Evolutionary conservation across 106 monocot species (phyloP).

Genomic region (Triglochin maritima): DNA sequence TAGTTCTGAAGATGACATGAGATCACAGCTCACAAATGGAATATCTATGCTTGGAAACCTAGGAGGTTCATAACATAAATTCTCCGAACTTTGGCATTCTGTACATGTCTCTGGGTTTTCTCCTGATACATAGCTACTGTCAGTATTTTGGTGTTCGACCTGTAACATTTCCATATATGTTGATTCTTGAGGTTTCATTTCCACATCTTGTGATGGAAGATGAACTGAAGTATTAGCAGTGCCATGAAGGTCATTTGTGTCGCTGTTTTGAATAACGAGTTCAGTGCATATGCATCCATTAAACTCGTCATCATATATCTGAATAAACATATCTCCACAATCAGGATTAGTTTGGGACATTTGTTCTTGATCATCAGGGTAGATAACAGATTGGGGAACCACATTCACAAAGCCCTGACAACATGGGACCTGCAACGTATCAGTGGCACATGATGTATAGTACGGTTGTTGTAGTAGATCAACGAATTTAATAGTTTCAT

Average conservation of each 20-base stretch:
- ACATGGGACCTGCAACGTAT: constrained; percentile 18
- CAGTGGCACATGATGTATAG: constrained; percentile 18
- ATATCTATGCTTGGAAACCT: constrained; percentile 70
- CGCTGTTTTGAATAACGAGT: constrained; percentile 11
- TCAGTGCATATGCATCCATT: constrained; percentile 18
- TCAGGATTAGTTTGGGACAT: constrained; percentile 9
- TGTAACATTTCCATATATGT: constrained; percentile 9
- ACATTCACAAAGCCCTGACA: constrained; percentile 16
- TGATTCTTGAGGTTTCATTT: constrained; percentile 2
- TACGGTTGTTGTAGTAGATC: constrained; percentile 14
- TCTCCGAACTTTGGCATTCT: constrained; percentile 25
- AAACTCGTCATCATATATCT: constrained; percentile 22
- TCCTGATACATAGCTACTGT: constrained; percentile 11
- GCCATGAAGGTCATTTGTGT: constrained; percentile 8
- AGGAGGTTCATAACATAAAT: constrained; percentile 80
- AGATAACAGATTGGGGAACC: constrained; percentile 32
- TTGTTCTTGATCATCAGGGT: constrained; percentile 14
- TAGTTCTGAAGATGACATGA: constrained; percentile 49
- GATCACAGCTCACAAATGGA: constrained; percentile 90
- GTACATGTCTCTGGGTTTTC: constrained; percentile 14
- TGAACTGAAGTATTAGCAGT: constrained; percentile 3
- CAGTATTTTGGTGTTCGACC: constrained; percentile 6
- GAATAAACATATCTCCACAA: constrained; percentile 4
- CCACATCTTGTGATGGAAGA: constrained; percentile 17
- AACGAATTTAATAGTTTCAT: constrained; percentile 8